These are phyloP conservation scores for Macrocystidia cucumis DNA, from an alignment of 1,284 basidiomycete genomes.

Conservation along the genomic window DNA sequence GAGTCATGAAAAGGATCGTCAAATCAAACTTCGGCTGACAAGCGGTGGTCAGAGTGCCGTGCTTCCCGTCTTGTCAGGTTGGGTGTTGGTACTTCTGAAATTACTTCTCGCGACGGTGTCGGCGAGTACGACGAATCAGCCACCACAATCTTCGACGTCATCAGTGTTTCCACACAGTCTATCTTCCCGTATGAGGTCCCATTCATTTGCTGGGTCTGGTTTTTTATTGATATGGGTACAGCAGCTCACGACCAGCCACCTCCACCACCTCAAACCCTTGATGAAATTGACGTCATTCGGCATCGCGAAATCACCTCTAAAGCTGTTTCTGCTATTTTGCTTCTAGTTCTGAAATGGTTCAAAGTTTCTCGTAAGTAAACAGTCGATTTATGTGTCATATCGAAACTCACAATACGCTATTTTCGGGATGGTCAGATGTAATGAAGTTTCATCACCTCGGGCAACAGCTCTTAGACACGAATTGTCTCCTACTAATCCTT, in stretches of 20 bases:
- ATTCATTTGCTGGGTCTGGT: constrained; percentile 3
- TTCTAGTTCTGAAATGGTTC: constrained; percentile 95
- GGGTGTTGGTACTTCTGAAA: constrained; percentile 88
- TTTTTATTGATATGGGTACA: constrained; percentile 8
- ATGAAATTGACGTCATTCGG: constrained; percentile 91
- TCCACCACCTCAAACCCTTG: constrained; percentile 71
- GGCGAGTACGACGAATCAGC: constrained; percentile 53
- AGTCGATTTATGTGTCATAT: constrained; percentile 1
- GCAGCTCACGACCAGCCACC: constrained; percentile 57
- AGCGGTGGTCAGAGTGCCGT: constrained; percentile 71
- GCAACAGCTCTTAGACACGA: constrained; percentile 91
- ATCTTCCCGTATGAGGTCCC: constrained; percentile 52
- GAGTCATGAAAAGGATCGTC: constrained; percentile 22
- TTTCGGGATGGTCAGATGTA: constrained; percentile 52
- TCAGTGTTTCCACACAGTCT: constrained; percentile 64
- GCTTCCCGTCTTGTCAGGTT: constrained; percentile 76
- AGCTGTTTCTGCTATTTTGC: constrained; percentile 90
- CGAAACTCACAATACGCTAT: constrained; percentile 1
- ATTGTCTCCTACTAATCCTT: constrained; percentile 88
- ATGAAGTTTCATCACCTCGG: constrained; percentile 99
- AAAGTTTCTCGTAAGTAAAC: constrained; percentile 83
- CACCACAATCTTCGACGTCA: constrained; percentile 52
- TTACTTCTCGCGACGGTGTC: constrained; percentile 85
- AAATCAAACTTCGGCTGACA: neutral
- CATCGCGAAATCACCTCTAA: constrained; percentile 98